Conservation (phyloP, 2,329 filamentous ascomycete genomes). For the Botrytis elliptica region DNA sequence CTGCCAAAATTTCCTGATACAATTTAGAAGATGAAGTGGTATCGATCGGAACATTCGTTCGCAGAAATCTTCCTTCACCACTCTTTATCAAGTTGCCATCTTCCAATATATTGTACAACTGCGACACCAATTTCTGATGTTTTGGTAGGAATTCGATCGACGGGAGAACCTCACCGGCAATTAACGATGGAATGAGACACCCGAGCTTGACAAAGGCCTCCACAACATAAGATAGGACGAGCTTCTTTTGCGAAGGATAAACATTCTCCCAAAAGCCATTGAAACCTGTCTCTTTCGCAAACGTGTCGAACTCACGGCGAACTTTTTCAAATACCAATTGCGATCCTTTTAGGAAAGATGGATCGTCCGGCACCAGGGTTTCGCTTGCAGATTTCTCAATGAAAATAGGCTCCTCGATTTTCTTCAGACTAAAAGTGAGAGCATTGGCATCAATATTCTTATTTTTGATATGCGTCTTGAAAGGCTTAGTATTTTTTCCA, state of each 20-base stretch:
- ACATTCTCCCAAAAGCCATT: not conserved
- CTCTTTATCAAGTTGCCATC: not conserved
- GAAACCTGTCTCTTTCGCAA: not conserved
- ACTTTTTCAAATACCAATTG: not conserved
- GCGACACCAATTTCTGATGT: not conserved
- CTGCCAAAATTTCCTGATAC: conserved; percentile 33
- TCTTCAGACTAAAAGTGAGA: not conserved
- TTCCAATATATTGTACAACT: not conserved
- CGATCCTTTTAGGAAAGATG: not conserved
- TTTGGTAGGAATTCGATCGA: not conserved
- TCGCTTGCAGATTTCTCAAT: not conserved
- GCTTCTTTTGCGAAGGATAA: not conserved
- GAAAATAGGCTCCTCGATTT: not conserved
- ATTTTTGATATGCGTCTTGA: not conserved
- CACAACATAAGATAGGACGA: not conserved
- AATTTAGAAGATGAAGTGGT: conserved; percentile 27
- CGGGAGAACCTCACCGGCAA: not conserved
- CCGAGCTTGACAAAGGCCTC: not conserved
- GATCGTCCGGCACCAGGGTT: no score
- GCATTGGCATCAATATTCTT: not conserved
- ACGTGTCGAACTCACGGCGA: not conserved
- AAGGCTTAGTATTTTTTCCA: not conserved
- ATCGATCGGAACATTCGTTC: conserved; percentile 23
- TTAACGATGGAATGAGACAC: not conserved
- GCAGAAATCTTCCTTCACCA: not conserved